Base-by-base conservation (phyloP, 139 green algal genomes). In the Haematococcus sp. region DNA sequence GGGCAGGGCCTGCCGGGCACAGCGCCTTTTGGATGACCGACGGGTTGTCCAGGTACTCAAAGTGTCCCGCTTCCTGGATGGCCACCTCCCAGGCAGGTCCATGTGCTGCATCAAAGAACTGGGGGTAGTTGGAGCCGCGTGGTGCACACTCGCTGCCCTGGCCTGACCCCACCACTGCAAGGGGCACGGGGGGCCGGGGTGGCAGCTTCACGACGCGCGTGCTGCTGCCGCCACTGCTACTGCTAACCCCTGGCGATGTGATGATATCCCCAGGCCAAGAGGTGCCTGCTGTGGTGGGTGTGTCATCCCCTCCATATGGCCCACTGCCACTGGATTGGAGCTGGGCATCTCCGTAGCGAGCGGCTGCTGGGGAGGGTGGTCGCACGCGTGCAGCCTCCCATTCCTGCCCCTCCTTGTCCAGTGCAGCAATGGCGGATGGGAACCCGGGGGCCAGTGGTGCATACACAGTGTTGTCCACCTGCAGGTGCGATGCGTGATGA, bases 391-490 rank as follows among this genome's bases (percentile, higher is more conserved):
- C 40, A 49, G 40, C 7, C 40, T 49, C 40, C 40, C 40, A 49
- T 31, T 56, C 22, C 32, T 30, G 3, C 5, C 22, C 80, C 76
- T 0, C 80, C 78, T 16, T 74, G 30, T 51, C 33, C 34, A 94
- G 76, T 4, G 82, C 84, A 0, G 77, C 83, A 17, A 88, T 72
- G 1, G 89, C 90, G 2, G 89, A 94, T 9, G 90, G 90, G 59
- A 85, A 93, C 20, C 82, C 77, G 0, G 85, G 77, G n/a, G 66
- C 83, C 4, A 90, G 31, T 11, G 89, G 89, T 1, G 90, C 88
- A 54, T 91, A 96, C 51, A 89, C 71, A 7, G 94, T 97, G 70
- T 92, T 93, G 81, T 97, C 93, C 4, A 97, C 94, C 61, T 68
- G 61, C 32, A 51, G 58, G 58, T 4, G 19, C 22, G 58, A 25